phyloP scores from a whole-genome alignment of 768 basidiomycete species.

The Suillus spraguei region DNA sequence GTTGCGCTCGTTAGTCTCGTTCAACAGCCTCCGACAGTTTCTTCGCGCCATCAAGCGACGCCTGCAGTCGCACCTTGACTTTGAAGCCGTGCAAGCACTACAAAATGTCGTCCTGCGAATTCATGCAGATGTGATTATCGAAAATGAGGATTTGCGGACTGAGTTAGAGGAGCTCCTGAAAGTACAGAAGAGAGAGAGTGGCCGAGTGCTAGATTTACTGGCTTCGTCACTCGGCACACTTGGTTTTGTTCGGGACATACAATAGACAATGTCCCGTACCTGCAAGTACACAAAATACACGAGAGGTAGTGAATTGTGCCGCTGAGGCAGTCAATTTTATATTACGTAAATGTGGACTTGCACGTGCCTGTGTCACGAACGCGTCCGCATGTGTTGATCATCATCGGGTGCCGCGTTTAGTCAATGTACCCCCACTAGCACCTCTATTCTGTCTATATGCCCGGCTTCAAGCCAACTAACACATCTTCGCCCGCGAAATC shows the following conservation, averaged over 20 bases:
- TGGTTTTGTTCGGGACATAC: slow-evolving; percentile 70
- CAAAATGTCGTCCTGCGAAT: slow-evolving; percentile 81
- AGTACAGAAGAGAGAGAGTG: slow-evolving; percentile 78
- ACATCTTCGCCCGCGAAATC: slow-evolving; percentile 49
- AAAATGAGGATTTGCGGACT: slow-evolving; percentile 62
- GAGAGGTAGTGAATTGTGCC: not conserved
- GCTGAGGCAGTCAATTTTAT: not conserved
- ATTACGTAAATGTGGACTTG: slow-evolving; percentile 1
- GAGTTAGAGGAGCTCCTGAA: slow-evolving; percentile 60
- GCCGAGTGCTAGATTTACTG: slow-evolving; percentile 73
- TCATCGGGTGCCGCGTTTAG: slow-evolving; percentile 4
- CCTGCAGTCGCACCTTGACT: slow-evolving; percentile 81
- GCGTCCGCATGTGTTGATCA: slow-evolving; percentile 16
- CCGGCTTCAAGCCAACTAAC: slow-evolving; percentile 47
- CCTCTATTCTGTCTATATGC: slow-evolving; percentile 34
- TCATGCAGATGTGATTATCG: slow-evolving; percentile 81
- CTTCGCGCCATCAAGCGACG: slow-evolving; percentile 73
- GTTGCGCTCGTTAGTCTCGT: slow-evolving; percentile 72
- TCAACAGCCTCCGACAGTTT: slow-evolving; percentile 68
- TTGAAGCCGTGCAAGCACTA: slow-evolving; percentile 92
- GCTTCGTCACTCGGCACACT: slow-evolving; percentile 75
- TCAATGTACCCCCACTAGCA: slow-evolving; percentile 9
- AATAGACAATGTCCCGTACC: slow-evolving; percentile 35
- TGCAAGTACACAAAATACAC: not conserved
- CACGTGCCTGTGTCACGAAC: slow-evolving; percentile 26